Percentiles rank a stretch among this genome's conserved stretches.
These are phyloP conservation scores for Mrakia frigida DNA, from an alignment of 768 basidiomycete species.

Conservation along the genomic window DNA sequence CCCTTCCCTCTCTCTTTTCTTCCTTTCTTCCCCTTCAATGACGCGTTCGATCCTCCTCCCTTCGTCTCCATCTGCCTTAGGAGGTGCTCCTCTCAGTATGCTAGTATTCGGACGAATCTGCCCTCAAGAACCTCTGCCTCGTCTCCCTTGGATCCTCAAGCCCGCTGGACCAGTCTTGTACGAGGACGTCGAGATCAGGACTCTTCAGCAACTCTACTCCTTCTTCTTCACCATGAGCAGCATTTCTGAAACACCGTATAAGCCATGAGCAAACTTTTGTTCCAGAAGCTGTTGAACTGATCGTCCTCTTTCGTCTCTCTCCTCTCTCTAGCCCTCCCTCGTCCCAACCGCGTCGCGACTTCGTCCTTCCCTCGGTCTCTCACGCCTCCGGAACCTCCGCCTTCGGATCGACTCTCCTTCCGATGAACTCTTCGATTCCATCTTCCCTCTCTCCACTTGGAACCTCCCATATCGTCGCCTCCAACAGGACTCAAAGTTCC, in stretches of 20 bases:
- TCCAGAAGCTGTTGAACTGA: neutral
- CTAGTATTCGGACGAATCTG: neutral
- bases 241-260: too few species aligned
- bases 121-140: neutral
- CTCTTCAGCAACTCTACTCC: neutral
- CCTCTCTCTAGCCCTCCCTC: neutral
- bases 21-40: conserved; percentile 38
- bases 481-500: too few species aligned
- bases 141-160: neutral
- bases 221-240: neutral
- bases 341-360: neutral
- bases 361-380: neutral
- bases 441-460: neutral
- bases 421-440: neutral
- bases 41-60: conserved; percentile 65
- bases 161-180: neutral
- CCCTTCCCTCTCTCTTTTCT: neutral
- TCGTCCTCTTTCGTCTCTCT: neutral
- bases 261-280: too few species aligned
- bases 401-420: neutral
- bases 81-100: conserved; percentile 39
- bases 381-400: neutral
- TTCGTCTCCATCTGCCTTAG: conserved; percentile 62
- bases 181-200: neutral
- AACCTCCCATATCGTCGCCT: neutral